A percentile compares a stretch with the other conserved stretches of the same genome.
Evolutionary conservation across 2,329 filamentous ascomycete species (phyloP).

Genomic region (Microdochium bolleyi): DNA sequence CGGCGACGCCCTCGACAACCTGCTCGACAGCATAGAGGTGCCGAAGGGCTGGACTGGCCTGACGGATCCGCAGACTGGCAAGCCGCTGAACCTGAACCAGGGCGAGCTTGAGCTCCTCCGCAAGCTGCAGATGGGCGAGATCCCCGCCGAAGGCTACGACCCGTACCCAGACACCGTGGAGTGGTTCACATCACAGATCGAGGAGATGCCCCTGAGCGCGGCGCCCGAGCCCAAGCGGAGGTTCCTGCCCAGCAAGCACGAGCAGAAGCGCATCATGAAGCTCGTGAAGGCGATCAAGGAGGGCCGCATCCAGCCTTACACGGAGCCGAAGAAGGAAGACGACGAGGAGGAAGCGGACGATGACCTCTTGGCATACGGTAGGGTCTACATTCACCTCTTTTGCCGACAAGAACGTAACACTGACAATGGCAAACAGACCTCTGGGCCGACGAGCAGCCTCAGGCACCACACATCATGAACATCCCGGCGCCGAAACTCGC

Average conservation of each 20-base stretch:
- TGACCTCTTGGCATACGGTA: conserved; percentile 32
- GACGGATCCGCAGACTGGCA: conserved; percentile 88
- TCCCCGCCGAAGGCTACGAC: conserved; percentile 82
- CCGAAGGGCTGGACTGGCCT: conserved; percentile 96
- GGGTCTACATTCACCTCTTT: background rate
- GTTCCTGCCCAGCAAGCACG: conserved; percentile 94
- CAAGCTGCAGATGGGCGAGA: conserved; percentile 81
- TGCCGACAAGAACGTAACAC: background rate
- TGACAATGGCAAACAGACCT: conserved; percentile 46
- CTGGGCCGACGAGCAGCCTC: conserved; percentile 85
- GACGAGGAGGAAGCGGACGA: conserved; percentile 62
- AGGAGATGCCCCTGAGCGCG: conserved; percentile 90
- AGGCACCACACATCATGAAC: conserved; percentile 84
- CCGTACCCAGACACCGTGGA: conserved; percentile 91
- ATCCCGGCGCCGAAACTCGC: conserved; percentile 89
- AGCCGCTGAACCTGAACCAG: conserved; percentile 77
- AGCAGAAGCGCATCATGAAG: conserved; percentile 94
- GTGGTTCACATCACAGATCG: conserved; percentile 84
- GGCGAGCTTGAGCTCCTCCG: conserved; percentile 86
- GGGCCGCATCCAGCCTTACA: conserved; percentile 87
- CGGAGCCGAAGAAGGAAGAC: conserved; percentile 63
- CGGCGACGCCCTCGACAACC: conserved; percentile 84
- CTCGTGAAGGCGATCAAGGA: conserved; percentile 92
- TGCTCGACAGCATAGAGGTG: conserved; percentile 92
- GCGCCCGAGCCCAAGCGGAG: conserved; percentile 93